Evolutionary conservation across 768 basidiomycete species (phyloP).

Genomic region (Auricularia sp.): DNA sequence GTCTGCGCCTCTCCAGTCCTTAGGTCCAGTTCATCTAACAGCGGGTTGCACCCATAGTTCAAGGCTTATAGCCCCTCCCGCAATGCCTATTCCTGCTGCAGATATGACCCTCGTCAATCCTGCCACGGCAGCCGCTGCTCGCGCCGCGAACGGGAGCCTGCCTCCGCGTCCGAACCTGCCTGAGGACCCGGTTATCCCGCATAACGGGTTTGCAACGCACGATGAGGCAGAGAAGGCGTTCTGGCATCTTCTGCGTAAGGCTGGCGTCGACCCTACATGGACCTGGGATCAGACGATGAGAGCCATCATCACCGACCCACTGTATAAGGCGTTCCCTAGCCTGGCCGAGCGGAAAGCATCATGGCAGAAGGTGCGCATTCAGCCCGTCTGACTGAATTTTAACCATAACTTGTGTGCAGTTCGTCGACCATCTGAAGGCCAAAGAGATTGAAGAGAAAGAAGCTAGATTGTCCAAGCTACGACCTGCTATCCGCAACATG

Average conservation of each 20-base stretch:
- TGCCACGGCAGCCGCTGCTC: neutral
- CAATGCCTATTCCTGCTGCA: slow-evolving; percentile 29
- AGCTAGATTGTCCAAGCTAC: slow-evolving; percentile 69
- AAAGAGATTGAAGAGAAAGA: slow-evolving; percentile 86
- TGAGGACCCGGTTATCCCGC: slow-evolving; percentile 80
- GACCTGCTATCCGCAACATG: slow-evolving; percentile 80
- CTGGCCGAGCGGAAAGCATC: slow-evolving; percentile 90
- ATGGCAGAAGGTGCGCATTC: slow-evolving; percentile 73
- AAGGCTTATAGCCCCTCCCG: slow-evolving; percentile 19
- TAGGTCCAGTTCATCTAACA: no score
- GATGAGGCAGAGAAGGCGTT: slow-evolving; percentile 95
- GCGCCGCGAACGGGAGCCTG: slow-evolving; percentile 45
- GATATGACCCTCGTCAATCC: slow-evolving; percentile 27
- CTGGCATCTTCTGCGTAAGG: slow-evolving; percentile 77
- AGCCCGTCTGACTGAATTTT: neutral
- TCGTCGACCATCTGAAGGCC: slow-evolving; percentile 60
- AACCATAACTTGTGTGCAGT: slow-evolving; percentile 35
- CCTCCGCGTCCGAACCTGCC: slow-evolving; percentile 73
- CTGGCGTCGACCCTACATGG: slow-evolving; percentile 85
- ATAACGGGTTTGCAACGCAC: slow-evolving; percentile 76
- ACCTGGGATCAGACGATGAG: slow-evolving; percentile 99
- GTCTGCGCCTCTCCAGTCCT: no score
- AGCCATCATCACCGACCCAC: slow-evolving; percentile 93
- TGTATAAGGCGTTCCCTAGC: slow-evolving; percentile 89
- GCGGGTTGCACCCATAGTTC: no score